Conservation (phyloP, 345 rosid genomes). For the Geranium rotundifolium region DNA sequence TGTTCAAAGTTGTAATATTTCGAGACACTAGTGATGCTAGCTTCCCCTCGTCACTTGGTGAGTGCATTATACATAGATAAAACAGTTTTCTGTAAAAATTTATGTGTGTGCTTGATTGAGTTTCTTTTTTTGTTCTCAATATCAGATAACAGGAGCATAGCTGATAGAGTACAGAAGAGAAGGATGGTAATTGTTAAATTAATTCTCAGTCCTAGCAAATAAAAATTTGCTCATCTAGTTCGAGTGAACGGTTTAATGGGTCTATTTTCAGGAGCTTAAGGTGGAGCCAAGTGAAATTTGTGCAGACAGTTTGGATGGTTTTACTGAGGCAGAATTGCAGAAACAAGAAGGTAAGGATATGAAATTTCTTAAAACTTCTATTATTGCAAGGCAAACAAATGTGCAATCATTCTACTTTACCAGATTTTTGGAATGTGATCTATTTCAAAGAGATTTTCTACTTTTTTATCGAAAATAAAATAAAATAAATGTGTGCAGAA, state of each 20-base stretch:
- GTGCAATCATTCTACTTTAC: not conserved
- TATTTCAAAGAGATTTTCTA: no score
- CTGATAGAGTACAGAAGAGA: not conserved
- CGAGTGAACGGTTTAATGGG: not conserved
- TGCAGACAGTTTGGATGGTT: not conserved
- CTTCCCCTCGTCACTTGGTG: not conserved
- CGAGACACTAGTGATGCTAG: not conserved
- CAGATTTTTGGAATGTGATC: not conserved
- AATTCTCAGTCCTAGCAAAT: not conserved
- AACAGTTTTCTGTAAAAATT: not conserved
- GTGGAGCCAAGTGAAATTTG: not conserved
- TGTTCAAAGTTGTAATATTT: constrained; percentile 8
- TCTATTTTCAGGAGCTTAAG: not conserved
- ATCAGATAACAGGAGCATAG: not conserved
- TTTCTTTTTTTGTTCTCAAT: not conserved
- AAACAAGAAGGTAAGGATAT: not conserved
- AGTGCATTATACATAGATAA: not conserved
- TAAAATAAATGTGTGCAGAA: not conserved
- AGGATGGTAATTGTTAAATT: not conserved
- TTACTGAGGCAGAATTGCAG: not conserved
- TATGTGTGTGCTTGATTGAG: not conserved
- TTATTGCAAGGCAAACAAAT: not conserved
- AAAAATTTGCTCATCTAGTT: not conserved
- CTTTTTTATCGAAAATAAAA: no score
- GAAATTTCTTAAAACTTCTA: not conserved